Base-by-base conservation (phyloP, 2,329 filamentous ascomycete species). In the Cephalotrichum gorgonifer region DNA sequence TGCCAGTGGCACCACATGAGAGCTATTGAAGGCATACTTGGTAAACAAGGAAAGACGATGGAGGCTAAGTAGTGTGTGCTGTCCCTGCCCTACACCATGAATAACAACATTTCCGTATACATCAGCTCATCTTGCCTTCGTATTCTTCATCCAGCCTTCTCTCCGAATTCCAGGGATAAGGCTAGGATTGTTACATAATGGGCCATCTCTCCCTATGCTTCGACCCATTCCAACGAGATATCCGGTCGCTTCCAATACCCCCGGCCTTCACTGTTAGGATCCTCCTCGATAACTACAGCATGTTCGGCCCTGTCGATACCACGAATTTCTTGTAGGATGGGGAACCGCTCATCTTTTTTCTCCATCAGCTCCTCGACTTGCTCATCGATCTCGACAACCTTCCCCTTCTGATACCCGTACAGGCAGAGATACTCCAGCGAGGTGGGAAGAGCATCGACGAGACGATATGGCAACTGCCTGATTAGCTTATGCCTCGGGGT, bases 401-500 rank as follows among this genome's bases (percentile, higher is more conserved):
- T 25, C 9, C 54, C 52, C 23, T 49, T 46, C 14, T n/a, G 12
- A 11, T 55, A 55, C 1, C 51, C 54, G 20, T 54, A 54, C 0
- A 55, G 27, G 17, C 52, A 50, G 14, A 55, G 26, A 14, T 44
- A 50, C 35, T 54, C 51, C 22, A 55, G 33, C 31, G 33, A 50
- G 4, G 47, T 47, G 2, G 54, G 52, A 42, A 54, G 17, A 5
- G 31, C 47, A 20, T 54, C 52, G 14, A 55, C 25, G 12, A 55
- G 49, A 1, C 51, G 48, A 41, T 50, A 49, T 3, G 44, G 26
- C 4, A 43, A 43, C 9, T 17, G 12, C 15, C 8, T 17, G 7
- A 35, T 15, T 6, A 45, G 20, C 38, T 33, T 31, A 12, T n/a
- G 15, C 30, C 25, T 12, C 20, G 26, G 26, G 8, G 9, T 25